Percentiles rank a stretch among this genome's conserved stretches.
Evolutionary conservation across 2,329 filamentous ascomycete species (phyloP).

Genomic region (Onygena corvina): DNA sequence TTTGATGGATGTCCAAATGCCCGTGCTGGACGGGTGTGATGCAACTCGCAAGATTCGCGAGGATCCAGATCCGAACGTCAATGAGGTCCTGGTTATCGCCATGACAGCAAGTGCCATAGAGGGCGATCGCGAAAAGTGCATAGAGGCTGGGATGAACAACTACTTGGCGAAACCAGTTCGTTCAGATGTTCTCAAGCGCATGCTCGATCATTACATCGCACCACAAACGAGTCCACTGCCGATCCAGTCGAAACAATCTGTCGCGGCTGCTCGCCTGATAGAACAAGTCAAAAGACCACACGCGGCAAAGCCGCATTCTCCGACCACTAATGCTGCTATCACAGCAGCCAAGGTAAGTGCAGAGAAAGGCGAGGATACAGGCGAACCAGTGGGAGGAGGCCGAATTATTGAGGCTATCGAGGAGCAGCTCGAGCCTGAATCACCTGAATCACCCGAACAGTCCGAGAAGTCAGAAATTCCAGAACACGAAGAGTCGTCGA

Average conservation of each 20-base stretch:
- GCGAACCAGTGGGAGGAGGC: too few relatives aligned
- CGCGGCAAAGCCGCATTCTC: too few relatives aligned
- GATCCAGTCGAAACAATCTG: not conserved
- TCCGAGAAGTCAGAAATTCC: not conserved
- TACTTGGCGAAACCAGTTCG: slow-evolving; percentile 94
- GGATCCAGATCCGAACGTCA: slow-evolving; percentile 62
- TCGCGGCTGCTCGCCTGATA: not conserved
- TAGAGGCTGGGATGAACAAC: slow-evolving; percentile 96
- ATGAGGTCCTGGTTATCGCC: slow-evolving; percentile 80
- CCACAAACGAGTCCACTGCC: slow-evolving; percentile 28
- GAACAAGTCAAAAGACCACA: too few relatives aligned
- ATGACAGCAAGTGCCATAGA: slow-evolving; percentile 96
- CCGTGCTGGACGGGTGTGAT: slow-evolving; percentile 81
- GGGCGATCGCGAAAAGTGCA: slow-evolving; percentile 84
- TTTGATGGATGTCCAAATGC: slow-evolving; percentile 96
- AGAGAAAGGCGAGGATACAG: too few relatives aligned
- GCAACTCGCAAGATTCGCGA: slow-evolving; percentile 72
- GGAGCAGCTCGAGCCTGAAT: too few relatives aligned
- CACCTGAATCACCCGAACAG: too few relatives aligned
- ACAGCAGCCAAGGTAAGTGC: too few relatives aligned
- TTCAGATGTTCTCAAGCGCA: slow-evolving; percentile 71
- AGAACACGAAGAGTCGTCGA: not conserved
- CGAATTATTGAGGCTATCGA: not conserved
- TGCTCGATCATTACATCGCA: slow-evolving; percentile 57
- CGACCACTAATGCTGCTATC: too few relatives aligned